Base-by-base conservation (phyloP, 2,329 filamentous ascomycete genomes). In the Phialophora chinensis region DNA sequence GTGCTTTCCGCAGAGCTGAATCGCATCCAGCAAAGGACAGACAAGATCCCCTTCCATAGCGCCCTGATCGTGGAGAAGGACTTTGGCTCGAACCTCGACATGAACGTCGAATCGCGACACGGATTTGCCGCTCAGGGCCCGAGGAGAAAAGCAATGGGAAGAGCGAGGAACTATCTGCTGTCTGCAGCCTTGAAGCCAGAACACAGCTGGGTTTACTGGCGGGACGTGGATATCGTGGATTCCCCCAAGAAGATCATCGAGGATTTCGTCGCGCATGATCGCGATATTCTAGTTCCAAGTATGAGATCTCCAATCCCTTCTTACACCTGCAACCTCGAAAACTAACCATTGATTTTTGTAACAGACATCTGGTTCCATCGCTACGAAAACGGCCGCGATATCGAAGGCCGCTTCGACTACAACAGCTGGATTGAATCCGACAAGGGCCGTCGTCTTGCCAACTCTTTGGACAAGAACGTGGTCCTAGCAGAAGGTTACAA, bases 161-260 rank as follows among this genome's bases (percentile, higher is more conserved):
- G 86, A 72, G 95, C 95, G 31, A 88, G 95, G 73, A 99, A 99
- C 78, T 99, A 96, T 78, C 84, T 99, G 23, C 86, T 99, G 1
- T 87, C 88, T 35, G 85, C 92, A 0, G 90, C 95, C 2, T 77
- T 99, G 74, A 96, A 96, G 82, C 88, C 93, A 0, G 93, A 98
- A 68, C 95, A 99, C 77, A 94, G 93, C 8, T 99, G 95, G 95
- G 93, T 98, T 8, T 98, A 97, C 79, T 99, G 95, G 95, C 88
- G 95, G 67, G 95, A 99, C 77, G 93, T 97, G 58, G 95, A 99
- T 78, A 97, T 99, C 73, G 88, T 91, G 55, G 93, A 99, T 76
- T 96, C 91, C 77, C 92, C 94, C 1, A 85, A 86, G 70, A 89
- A 87, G 75, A 96, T 99, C 68, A 84, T 99, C 38, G 93, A 99